Conservation (phyloP, 2,329 filamentous ascomycete genomes). For the Beauveria australis region DNA sequence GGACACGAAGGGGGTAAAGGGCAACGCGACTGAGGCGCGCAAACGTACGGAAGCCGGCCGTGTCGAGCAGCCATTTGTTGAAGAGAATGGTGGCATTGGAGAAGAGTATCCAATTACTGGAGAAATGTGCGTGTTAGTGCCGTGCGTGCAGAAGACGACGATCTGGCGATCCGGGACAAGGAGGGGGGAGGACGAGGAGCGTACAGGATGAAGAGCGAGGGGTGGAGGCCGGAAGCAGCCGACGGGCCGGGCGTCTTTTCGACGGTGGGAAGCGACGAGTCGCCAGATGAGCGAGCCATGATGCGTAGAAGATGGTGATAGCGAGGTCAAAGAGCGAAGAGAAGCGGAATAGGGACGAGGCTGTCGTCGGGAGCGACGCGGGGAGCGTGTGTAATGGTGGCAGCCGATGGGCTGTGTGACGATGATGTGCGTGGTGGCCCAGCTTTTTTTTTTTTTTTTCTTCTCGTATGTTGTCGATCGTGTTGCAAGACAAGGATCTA, state of each 20-base stretch:
- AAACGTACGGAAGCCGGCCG: constrained; percentile 62
- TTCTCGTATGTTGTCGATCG: too few relatives aligned
- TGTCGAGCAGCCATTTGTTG: constrained; percentile 84
- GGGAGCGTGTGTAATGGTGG: background rate
- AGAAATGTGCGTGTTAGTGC: background rate
- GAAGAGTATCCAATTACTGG: constrained; percentile 69
- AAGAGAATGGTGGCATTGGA: constrained; percentile 82
- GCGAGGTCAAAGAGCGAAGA: background rate
- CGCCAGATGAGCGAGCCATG: constrained; percentile 5
- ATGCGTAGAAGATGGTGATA: background rate
- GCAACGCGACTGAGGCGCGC: background rate
- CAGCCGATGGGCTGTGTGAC: too few relatives aligned
- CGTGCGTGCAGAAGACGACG: background rate
- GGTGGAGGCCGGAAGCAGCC: constrained; percentile 21
- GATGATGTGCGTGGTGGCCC: too few relatives aligned
- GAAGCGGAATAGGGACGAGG: background rate
- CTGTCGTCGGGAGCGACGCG: background rate
- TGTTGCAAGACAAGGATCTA: too few relatives aligned
- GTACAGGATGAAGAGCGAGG: constrained; percentile 26
- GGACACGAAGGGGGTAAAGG: constrained; percentile 17
- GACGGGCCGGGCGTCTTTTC: constrained; percentile 19
- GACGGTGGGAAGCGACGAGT: constrained; percentile 11
- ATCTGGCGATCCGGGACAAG: background rate
- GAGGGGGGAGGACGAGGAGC: background rate
- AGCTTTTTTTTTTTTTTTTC: too few relatives aligned